These are phyloP conservation scores for Podila horticola DNA, from an alignment of 192 early-diverging fungal species.

Conservation along the genomic window DNA sequence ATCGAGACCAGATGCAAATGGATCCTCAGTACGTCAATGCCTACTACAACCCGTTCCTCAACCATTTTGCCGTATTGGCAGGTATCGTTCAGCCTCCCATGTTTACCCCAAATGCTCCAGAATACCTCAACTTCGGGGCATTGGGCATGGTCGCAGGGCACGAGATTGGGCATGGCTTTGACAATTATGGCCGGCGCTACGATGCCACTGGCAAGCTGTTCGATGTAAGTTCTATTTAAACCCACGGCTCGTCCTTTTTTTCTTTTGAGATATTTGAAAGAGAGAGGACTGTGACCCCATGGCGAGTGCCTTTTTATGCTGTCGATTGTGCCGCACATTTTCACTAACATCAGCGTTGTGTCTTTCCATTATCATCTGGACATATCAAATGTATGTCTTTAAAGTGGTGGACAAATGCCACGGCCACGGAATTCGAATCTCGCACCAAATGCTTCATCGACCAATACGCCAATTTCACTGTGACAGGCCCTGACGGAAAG, in stretches of 20 bases:
- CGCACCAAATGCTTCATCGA: slow-evolving; percentile 66
- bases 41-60: too few species aligned
- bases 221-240: slow-evolving; percentile 18
- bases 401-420: slow-evolving; percentile 73
- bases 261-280: too few species aligned
- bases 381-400: neutral
- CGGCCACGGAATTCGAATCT: slow-evolving; percentile 54
- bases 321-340: too few species aligned
- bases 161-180: slow-evolving; percentile 76
- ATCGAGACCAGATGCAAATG: too few species aligned
- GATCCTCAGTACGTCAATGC: too few species aligned
- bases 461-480: slow-evolving; percentile 61
- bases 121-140: slow-evolving; percentile 66
- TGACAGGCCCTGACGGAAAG: slow-evolving; percentile 44
- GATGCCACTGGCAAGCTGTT: slow-evolving; percentile 57
- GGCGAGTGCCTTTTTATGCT: too few species aligned
- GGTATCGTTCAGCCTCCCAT: slow-evolving; percentile 64
- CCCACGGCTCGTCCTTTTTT: slow-evolving; percentile 33
- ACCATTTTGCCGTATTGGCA: too few species aligned
- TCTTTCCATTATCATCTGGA: too few species aligned
- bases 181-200: slow-evolving; percentile 61
- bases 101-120: slow-evolving; percentile 20
- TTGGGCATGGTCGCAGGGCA: slow-evolving; percentile 73
- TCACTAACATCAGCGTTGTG: too few species aligned
- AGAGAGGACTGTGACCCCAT: too few species aligned